Evolutionary conservation across 176 grass and related monocot species (phyloP).

Genomic region (Zoysia japonica): DNA sequence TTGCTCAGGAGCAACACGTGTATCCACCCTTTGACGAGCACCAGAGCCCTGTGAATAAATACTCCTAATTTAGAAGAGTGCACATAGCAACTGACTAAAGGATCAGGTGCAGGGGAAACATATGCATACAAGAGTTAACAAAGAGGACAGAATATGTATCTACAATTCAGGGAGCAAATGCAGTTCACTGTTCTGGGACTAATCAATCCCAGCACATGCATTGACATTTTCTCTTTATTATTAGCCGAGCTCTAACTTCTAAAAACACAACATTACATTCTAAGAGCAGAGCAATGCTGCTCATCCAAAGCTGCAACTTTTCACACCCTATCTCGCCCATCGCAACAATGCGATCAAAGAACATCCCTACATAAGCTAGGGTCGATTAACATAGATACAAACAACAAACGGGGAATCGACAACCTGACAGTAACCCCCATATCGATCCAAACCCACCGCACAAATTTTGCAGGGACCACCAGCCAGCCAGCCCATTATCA

Average conservation of each 20-base stretch:
- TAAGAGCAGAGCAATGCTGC: background rate
- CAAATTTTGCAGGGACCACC: background rate
- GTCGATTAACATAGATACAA: background rate
- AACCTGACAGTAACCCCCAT: background rate
- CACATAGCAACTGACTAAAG: slow-evolving; percentile 9
- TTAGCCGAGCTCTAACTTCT: slow-evolving; percentile 27
- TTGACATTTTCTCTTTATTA: background rate
- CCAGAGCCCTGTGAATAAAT: slow-evolving; percentile 39
- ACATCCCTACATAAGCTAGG: background rate
- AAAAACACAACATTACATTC: background rate
- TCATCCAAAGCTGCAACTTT: background rate
- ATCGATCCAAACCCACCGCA: background rate
- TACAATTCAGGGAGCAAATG: background rate
- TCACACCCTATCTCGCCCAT: background rate
- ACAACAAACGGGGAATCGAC: background rate
- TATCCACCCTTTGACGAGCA: slow-evolving; percentile 54
- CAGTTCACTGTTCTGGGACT: background rate
- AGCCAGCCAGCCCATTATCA: background rate
- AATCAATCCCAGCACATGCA: background rate
- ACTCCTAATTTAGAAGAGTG: slow-evolving; percentile 8
- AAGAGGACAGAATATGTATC: background rate
- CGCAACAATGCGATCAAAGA: background rate
- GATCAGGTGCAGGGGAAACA: background rate
- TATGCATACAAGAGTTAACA: slow-evolving; percentile 10
- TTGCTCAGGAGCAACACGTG: slow-evolving; percentile 51